Conservation (phyloP, 805 yeast species). For the Cyberlindnera petersonii region DNA sequence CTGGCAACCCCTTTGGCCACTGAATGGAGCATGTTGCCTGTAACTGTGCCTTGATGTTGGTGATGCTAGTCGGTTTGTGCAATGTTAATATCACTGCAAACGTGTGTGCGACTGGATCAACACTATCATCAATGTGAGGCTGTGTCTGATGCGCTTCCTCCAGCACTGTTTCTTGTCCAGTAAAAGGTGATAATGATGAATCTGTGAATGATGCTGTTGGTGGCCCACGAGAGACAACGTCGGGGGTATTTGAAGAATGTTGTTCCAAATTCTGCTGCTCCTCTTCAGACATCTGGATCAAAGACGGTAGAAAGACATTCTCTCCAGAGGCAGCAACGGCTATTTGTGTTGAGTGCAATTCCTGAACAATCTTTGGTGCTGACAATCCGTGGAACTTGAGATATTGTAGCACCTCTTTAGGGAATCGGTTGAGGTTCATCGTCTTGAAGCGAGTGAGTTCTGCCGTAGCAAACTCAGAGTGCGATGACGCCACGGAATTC, state of each 20-base stretch:
- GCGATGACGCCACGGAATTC: conserved; percentile 10
- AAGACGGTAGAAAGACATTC: conserved; percentile 28
- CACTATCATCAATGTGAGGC: conserved; percentile 31
- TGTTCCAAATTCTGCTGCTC: conserved; percentile 13
- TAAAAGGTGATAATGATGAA: too few species aligned
- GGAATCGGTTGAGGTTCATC: conserved; percentile 21
- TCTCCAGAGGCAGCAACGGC: conserved; percentile 33
- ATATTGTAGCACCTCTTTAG: conserved; percentile 17
- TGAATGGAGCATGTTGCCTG: conserved; percentile 40
- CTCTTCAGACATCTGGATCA: conserved; percentile 12
- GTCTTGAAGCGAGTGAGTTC: conserved; percentile 21
- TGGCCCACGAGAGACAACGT: neutral
- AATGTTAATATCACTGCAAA: conserved; percentile 49
- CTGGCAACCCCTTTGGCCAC: conserved; percentile 55
- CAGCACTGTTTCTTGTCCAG: conserved; percentile 15
- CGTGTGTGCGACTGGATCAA: conserved; percentile 45
- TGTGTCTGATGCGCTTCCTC: conserved; percentile 35
- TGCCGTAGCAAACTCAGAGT: conserved; percentile 6
- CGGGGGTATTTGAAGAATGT: conserved; percentile 6
- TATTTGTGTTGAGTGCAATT: conserved; percentile 15
- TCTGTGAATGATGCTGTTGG: conserved; percentile 12
- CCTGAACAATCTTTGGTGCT: conserved; percentile 19
- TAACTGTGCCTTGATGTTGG: conserved; percentile 39
- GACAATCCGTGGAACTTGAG: conserved; percentile 22
- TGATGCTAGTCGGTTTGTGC: conserved; percentile 35